Percentiles rank a stretch among this genome's conserved stretches.
Evolutionary conservation across 2,329 filamentous ascomycete species (phyloP).

Genomic region (Cytospora schulzeri): DNA sequence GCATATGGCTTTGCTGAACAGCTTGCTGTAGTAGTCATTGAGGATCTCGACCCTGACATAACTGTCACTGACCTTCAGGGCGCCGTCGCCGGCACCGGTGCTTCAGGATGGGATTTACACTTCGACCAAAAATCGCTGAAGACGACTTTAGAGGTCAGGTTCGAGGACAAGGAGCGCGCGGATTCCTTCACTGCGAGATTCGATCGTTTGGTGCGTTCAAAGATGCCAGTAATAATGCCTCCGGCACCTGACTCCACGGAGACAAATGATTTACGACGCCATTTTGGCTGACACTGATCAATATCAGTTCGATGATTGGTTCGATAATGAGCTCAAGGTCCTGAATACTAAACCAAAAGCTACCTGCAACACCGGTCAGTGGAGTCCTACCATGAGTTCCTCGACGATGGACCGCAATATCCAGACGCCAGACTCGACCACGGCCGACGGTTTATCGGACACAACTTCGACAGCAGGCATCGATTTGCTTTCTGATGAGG

Average conservation of each 20-base stretch:
- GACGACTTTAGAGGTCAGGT: neutral
- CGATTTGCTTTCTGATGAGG: neutral
- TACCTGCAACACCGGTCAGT: neutral
- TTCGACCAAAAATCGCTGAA: neutral
- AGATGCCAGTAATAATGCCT: neutral
- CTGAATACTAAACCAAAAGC: neutral
- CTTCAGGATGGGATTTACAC: neutral
- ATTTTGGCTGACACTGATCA: neutral
- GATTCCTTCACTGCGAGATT: neutral
- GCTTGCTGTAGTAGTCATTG: neutral
- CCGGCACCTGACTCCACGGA: neutral
- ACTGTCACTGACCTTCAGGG: neutral
- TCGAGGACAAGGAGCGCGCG: neutral
- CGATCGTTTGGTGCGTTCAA: neutral
- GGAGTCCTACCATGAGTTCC: neutral
- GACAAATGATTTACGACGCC: neutral
- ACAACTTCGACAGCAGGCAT: neutral
- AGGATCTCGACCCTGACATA: neutral
- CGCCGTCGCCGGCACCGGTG: neutral
- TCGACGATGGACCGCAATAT: neutral
- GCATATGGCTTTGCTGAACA: neutral
- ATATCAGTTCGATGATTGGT: neutral
- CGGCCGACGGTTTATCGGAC: neutral
- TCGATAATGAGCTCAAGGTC: neutral
- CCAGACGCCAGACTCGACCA: neutral